Evolutionary conservation across 108 stramenopile species (phyloP), one percentile per base, ranked within the genome.

Genomic region (Pseudonitzschia pungens): DNA sequence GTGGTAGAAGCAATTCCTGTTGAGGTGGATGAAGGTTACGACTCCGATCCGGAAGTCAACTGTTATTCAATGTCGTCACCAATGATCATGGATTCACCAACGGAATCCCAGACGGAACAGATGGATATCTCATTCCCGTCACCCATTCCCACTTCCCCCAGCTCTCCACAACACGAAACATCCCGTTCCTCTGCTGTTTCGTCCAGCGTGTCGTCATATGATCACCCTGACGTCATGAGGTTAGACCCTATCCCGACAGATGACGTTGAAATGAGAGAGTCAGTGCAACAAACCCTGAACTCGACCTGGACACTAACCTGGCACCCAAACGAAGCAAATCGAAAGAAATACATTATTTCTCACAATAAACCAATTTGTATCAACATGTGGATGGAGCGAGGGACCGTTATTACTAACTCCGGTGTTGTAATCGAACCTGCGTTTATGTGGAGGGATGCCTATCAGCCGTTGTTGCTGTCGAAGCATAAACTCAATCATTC

Each of bases 391-490:
- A 68, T 79, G 53, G 78, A 79, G 48, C 78, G 78, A 42, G 78
- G 78, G 40, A 70, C 73, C 11, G 78, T 72, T 6, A 68, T 79
- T 28, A 42, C 78, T 16, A 65, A 70, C 22, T 53, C 70, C 7
- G 78, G 78, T 27, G 58, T 72, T 18, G 78, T 79, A 12, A 57
- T 72, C 28, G 78, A 79, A 65, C 78, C 78, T 3, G 58, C 51
- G n/a, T 69, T 79, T 40, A 79, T 79, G 78, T 79, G 78, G 78
- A 40, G 78, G 41, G 78, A 79, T 74, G 78, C 78, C 8, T 79
- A 79, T 41, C 78, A 79, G 70, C 72, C 78, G 3, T 62, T 62
- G 31, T 22, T 57, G 18, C 41, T 70, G 36, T 22, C 22, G 9
- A 29, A 55, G n/a, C 69, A 74, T 42, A 65, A 40, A 43, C 62